Evolutionary conservation across 306 rosid species (phyloP).

Genomic region (Purshia tridentata): DNA sequence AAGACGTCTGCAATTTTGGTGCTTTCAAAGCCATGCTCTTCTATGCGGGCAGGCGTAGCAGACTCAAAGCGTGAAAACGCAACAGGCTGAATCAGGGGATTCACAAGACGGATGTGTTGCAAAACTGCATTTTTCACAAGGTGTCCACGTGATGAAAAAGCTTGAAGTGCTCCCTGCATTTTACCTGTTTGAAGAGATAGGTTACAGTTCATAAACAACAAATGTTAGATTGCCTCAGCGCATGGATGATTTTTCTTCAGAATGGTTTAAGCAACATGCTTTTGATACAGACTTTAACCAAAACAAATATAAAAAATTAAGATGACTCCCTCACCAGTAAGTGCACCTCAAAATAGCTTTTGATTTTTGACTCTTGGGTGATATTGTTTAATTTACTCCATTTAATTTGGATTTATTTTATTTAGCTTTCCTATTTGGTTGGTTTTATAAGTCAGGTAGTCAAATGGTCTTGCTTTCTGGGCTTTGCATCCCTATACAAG

Average conservation of each 20-base stretch:
- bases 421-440: neutral
- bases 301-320: slow-evolving; percentile 2
- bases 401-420: neutral
- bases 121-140: slow-evolving; percentile 70
- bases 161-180: slow-evolving; percentile 83
- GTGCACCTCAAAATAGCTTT: slow-evolving; percentile 10
- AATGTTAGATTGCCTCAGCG: neutral
- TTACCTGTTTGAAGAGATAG: slow-evolving; percentile 35
- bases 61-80: slow-evolving; percentile 61
- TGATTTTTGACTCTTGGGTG: neutral
- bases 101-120: slow-evolving; percentile 72
- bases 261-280: slow-evolving; percentile 11
- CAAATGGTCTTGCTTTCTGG: neutral
- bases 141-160: slow-evolving; percentile 57
- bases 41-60: slow-evolving; percentile 55
- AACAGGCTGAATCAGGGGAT: slow-evolving; percentile 69
- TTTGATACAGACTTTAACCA: slow-evolving; percentile 9
- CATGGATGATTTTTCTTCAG: slow-evolving; percentile 5
- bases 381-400: neutral
- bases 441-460: neutral
- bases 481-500: neutral
- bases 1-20: slow-evolving; percentile 77
- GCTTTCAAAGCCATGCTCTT: slow-evolving; percentile 99
- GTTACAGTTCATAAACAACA: slow-evolving; percentile 6
- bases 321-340: neutral